These are phyloP conservation scores for Malassezia slooffiae DNA, from an alignment of 1,284 basidiomycete genomes.

Conservation along the genomic window DNA sequence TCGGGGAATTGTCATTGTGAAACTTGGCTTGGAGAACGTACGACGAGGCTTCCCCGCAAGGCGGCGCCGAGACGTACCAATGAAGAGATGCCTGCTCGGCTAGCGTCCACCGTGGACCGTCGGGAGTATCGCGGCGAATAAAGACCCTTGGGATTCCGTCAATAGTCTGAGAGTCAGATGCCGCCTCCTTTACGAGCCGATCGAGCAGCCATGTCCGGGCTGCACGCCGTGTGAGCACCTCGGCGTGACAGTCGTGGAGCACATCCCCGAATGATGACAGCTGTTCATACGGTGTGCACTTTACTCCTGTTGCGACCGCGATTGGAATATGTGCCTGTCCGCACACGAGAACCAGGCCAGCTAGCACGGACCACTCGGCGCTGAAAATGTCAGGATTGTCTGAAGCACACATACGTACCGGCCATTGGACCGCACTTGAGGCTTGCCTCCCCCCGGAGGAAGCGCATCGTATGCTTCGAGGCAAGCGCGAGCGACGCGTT, in stretches of 20 bases:
- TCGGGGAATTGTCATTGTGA: too few relatives aligned
- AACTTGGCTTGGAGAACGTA: constrained; percentile 32
- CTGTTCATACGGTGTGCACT: constrained; percentile 62
- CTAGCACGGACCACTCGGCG: constrained; percentile 22
- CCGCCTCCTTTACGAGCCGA: constrained; percentile 52
- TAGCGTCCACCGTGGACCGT: constrained; percentile 53
- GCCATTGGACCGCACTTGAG: constrained; percentile 15
- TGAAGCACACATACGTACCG: constrained; percentile 5
- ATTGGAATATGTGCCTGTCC: constrained; percentile 48
- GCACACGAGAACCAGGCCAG: constrained; percentile 12
- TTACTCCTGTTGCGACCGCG: constrained; percentile 69
- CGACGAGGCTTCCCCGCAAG: constrained; percentile 53
- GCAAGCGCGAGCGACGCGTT: constrained; percentile 8
- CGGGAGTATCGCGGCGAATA: neutral
- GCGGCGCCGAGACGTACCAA: constrained; percentile 75
- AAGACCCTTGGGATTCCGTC: constrained; percentile 8
- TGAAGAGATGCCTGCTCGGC: constrained; percentile 52
- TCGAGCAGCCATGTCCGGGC: constrained; percentile 66
- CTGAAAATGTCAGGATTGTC: constrained; percentile 5
- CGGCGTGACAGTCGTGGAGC: constrained; percentile 79
- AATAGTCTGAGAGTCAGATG: neutral
- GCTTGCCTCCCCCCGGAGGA: constrained; percentile 16
- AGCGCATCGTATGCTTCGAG: constrained; percentile 10
- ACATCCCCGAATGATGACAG: constrained; percentile 64
- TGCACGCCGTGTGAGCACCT: constrained; percentile 69